Evolutionary conservation across 495 filamentous ascomycete genomes (phyloP).

Genomic region (Bacidia gigantensis): DNA sequence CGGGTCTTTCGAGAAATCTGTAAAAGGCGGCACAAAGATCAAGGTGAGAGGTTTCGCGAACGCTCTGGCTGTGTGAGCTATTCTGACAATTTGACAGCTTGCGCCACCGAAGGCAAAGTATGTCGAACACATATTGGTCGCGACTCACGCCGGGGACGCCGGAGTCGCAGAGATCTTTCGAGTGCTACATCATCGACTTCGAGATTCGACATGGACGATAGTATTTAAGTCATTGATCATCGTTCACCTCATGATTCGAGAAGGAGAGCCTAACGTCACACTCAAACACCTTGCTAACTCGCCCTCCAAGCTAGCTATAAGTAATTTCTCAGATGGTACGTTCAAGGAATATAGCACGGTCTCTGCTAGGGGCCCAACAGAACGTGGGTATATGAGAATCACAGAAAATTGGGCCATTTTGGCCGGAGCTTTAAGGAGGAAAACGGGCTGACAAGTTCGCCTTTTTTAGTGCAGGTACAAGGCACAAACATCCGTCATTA

Average conservation of each 20-base stretch:
- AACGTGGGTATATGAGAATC: conserved; percentile 13
- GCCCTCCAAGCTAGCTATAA: conserved; percentile 71
- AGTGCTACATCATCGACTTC: conserved; percentile 70
- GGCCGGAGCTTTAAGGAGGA: background rate
- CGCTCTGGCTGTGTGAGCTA: background rate
- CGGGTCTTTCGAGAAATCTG: conserved; percentile 79
- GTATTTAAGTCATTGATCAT: conserved; percentile 95
- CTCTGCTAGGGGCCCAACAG: conserved; percentile 15
- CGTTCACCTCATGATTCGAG: conserved; percentile 91
- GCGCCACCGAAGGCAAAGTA: conserved; percentile 98
- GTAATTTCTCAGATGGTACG: conserved; percentile 84
- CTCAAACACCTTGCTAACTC: conserved; percentile 74
- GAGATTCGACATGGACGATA: conserved; percentile 94
- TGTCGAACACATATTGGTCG: conserved; percentile 93
- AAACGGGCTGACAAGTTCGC: conserved; percentile 3
- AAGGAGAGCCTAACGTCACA: conserved; percentile 82
- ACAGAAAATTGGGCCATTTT: conserved; percentile 3
- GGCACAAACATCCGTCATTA: conserved; percentile 91
- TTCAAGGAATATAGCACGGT: conserved; percentile 17
- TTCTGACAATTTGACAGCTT: conserved; percentile 40
- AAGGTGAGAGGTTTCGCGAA: conserved; percentile 45
- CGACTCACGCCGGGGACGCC: conserved; percentile 87
- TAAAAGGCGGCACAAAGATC: conserved; percentile 87
- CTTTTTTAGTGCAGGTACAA: conserved; percentile 69
- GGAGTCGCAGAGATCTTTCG: conserved; percentile 95